These are phyloP conservation scores for Sugiyamaella lignohabitans DNA, from an alignment of 805 yeast species.

Conservation along the genomic window DNA sequence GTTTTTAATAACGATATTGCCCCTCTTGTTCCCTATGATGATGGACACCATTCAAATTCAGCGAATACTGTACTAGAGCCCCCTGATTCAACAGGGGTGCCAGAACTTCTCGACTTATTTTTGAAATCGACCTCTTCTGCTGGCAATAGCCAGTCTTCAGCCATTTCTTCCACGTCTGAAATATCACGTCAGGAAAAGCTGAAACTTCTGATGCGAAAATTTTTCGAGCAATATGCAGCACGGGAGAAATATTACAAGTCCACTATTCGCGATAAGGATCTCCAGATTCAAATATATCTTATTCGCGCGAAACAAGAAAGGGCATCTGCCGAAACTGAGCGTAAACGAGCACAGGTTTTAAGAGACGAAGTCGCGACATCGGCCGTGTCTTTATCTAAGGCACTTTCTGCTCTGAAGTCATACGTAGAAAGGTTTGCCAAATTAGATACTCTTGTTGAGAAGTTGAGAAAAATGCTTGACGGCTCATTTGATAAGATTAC, in stretches of 20 bases:
- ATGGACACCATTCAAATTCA: too few species aligned
- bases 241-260: constrained; percentile 15
- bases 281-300: constrained; percentile 17
- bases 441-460: neutral
- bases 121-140: neutral
- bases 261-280: constrained; percentile 13
- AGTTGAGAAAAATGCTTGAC: neutral
- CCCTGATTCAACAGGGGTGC: neutral
- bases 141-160: neutral
- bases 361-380: constrained; percentile 18
- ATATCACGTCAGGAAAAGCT: constrained; percentile 10
- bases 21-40: too few species aligned
- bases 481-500: neutral
- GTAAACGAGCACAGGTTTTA: constrained; percentile 20
- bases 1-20: too few species aligned
- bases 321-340: constrained; percentile 33
- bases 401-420: neutral
- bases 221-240: constrained; percentile 18
- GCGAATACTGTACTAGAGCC: too few species aligned
- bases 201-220: constrained; percentile 12
- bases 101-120: neutral
- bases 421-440: neutral
- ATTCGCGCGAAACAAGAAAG: constrained; percentile 32
- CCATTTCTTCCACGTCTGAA: neutral
- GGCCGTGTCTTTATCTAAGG: neutral